These are phyloP conservation scores for Aspergillus baeticus DNA, from an alignment of 495 filamentous ascomycete genomes.

Conservation along the genomic window DNA sequence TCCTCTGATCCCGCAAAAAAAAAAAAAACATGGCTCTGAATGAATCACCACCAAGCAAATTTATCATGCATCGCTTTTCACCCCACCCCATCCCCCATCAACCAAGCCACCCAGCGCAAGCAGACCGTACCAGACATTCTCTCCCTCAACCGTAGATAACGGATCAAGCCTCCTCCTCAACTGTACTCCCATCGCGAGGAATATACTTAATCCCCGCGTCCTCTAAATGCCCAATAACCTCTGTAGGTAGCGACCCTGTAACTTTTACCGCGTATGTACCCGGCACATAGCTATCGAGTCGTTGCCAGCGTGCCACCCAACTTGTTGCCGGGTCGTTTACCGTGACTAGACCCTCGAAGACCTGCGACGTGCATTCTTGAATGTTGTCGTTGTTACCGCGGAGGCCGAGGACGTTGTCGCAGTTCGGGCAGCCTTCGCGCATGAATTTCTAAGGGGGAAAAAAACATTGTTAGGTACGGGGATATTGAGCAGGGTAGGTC, in stretches of 20 bases:
- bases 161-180: constrained; percentile 44
- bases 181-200: constrained; percentile 56
- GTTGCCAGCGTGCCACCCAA: constrained; percentile 94
- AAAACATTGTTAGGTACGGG: neutral
- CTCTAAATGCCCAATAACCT: constrained; percentile 63
- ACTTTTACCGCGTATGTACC: constrained; percentile 96
- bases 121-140: neutral
- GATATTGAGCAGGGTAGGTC: neutral
- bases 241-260: constrained; percentile 65
- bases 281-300: constrained; percentile 79
- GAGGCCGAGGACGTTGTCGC: constrained; percentile 85
- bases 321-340: constrained; percentile 72
- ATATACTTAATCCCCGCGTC: constrained; percentile 71
- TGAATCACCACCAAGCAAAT: neutral
- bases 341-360: constrained; percentile 86
- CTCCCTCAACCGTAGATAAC: neutral
- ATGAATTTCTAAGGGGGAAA: constrained; percentile 63
- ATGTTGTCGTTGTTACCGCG: constrained; percentile 74
- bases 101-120: too few species aligned
- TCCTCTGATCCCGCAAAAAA: neutral
- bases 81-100: neutral
- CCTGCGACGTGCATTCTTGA: constrained; percentile 89
- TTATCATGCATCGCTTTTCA: constrained; percentile 1
- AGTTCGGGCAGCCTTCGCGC: constrained; percentile 90
- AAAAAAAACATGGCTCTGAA: constrained; percentile 6